Evolutionary conservation across 2,329 filamentous ascomycete genomes (phyloP), one percentile per base, ranked within the genome.

Genomic region (Colletotrichum simmondsii): DNA sequence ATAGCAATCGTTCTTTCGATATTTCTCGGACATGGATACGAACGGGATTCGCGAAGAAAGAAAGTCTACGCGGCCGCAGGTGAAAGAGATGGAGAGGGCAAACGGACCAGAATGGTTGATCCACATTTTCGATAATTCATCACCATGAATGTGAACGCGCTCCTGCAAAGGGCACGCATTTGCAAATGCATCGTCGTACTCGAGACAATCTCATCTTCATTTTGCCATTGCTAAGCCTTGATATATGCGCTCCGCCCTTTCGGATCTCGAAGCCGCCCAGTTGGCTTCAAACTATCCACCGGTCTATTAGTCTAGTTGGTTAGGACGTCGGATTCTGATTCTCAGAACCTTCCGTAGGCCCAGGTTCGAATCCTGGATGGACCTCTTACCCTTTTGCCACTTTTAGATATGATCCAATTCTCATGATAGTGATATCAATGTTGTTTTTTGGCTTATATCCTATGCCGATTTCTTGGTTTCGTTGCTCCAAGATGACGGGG

Each of bases 301-400:
- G 71, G 71, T 73, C 71, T 71, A 73, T 73, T 73, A 73, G 71
- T 73, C 71, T 73, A 73, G 71, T 73, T 73, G 71, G 71, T 73
- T 73, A 73, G 61, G 71, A 73, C 71, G 71, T 73, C 71, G 71
- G 71, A 73, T 73, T 73, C 71, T 73, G 71, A 73, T 32, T 65
- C 1, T 28, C 60, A 57, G 61, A 35, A 35, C 14, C 19, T 73
- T 73, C 71, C 71, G 71, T 73, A 73, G 7, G 71, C 71, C 71
- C 71, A 73, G 71, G 71, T 73, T 71, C 71, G 71, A 73, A 73
- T 73, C 71, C 71, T 73, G 71, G 71, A 72, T 72, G 70, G 70
- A 72, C 70, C 70, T 70, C 3, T 3, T 3, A 3, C 0, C 0
- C 0, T 70, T 72, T 72, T 65, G 42, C 4, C 16, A 49, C 19